Evolutionary conservation across 169 alveolate species (phyloP).

Genomic region (Babesia ovata): DNA sequence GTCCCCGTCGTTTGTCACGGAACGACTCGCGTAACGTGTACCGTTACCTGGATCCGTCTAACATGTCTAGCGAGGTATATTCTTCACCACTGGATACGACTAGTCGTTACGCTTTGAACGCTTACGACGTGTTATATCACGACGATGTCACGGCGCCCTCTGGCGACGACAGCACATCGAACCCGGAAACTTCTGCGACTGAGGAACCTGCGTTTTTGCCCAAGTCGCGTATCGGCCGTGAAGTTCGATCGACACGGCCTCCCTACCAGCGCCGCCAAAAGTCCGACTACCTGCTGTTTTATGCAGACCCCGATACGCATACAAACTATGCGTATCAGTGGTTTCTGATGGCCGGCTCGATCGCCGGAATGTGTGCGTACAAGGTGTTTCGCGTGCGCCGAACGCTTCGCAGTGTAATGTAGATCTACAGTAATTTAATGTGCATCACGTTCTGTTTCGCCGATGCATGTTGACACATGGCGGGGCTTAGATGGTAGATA

Average conservation of each 20-base stretch:
- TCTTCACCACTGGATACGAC: slow-evolving; percentile 65
- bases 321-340: slow-evolving; percentile 89
- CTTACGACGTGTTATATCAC: slow-evolving; percentile 79
- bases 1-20: slow-evolving; percentile 51
- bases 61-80: slow-evolving; percentile 70
- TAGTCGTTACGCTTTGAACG: slow-evolving; percentile 68
- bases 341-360: slow-evolving; percentile 78
- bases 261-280: slow-evolving; percentile 72
- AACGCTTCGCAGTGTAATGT: slow-evolving; percentile 12
- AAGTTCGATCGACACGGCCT: slow-evolving; percentile 45
- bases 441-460: not conserved
- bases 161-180: not conserved
- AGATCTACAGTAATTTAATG: not conserved
- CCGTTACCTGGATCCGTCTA: slow-evolving; percentile 72
- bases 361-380: slow-evolving; percentile 69
- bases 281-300: slow-evolving; percentile 83
- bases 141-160: slow-evolving; percentile 69
- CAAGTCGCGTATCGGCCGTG: slow-evolving; percentile 15
- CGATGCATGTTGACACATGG: not conserved
- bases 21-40: slow-evolving; percentile 62
- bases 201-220: not conserved
- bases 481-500: too few relatives aligned
- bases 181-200: not conserved
- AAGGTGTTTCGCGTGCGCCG: slow-evolving; percentile 53
- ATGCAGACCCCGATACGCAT: slow-evolving; percentile 89